Evolutionary conservation across 805 yeast species (phyloP).

Genomic region (Cyberlindnera saturnus): DNA sequence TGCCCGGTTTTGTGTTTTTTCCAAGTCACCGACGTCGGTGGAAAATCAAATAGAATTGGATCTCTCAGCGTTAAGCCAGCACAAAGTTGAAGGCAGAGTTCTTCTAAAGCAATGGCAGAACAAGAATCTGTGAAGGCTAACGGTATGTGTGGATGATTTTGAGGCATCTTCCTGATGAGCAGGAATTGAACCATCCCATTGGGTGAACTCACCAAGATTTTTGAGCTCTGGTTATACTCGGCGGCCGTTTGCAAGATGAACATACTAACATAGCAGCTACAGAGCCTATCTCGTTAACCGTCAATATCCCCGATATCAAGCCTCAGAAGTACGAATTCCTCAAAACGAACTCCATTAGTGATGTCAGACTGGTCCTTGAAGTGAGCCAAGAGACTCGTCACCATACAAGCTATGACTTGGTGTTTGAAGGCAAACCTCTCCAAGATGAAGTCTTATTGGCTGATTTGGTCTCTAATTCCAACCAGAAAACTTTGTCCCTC

Average conservation of each 20-base stretch:
- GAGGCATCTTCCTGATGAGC: too few relatives aligned
- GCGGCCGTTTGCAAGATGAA: background rate
- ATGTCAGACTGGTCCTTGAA: constrained; percentile 52
- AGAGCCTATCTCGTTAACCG: constrained; percentile 8
- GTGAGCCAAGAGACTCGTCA: constrained; percentile 52
- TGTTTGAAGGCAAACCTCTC: constrained; percentile 29
- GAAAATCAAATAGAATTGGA: too few relatives aligned
- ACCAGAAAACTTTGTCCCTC: constrained; percentile 32
- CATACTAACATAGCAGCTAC: background rate
- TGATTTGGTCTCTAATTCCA: constrained; percentile 18
- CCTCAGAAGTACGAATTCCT: constrained; percentile 14
- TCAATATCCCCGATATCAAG: constrained; percentile 10
- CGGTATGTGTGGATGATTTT: too few relatives aligned
- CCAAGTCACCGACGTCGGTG: too few relatives aligned
- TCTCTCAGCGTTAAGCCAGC: too few relatives aligned
- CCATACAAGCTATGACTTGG: constrained; percentile 53
- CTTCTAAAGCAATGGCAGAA: too few relatives aligned
- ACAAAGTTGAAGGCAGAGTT: too few relatives aligned
- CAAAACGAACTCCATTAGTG: constrained; percentile 44
- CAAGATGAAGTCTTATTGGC: constrained; percentile 22
- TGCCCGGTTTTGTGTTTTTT: too few relatives aligned
- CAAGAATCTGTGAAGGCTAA: too few relatives aligned
- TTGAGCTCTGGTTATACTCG: background rate
- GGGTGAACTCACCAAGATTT: too few relatives aligned
- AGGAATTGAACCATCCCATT: too few relatives aligned